phyloP scores from a whole-genome alignment of 1,284 basidiomycete genomes.

The Sporisorium exsertum region DNA sequence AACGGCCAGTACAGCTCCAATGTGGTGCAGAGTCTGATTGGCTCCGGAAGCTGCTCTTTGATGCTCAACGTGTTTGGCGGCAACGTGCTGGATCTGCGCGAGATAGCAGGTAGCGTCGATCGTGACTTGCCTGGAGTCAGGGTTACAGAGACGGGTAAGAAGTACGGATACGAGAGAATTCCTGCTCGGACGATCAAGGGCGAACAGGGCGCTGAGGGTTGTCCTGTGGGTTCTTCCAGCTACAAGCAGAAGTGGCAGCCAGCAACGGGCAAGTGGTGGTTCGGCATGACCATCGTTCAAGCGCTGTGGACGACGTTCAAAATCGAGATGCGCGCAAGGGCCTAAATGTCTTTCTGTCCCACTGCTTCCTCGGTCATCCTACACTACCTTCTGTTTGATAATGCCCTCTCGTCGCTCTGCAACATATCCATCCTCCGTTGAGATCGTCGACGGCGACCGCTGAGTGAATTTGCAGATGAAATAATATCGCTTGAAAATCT shows the following conservation, averaged over 20 bases:
- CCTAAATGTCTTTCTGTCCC: slow-evolving; percentile 7
- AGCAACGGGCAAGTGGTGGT: slow-evolving; percentile 31
- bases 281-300: slow-evolving; percentile 43
- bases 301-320: slow-evolving; percentile 45
- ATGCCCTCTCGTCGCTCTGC: neutral
- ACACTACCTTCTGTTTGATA: neutral
- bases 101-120: slow-evolving; percentile 38
- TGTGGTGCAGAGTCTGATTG: slow-evolving; percentile 37
- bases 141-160: slow-evolving; percentile 13
- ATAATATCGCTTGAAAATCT: too few relatives aligned
- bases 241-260: slow-evolving; percentile 43
- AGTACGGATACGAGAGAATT: slow-evolving; percentile 43
- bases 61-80: slow-evolving; percentile 49
- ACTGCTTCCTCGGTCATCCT: neutral
- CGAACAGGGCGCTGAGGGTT: slow-evolving; percentile 13
- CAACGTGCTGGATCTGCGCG: slow-evolving; percentile 33
- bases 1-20: slow-evolving; percentile 39
- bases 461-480: neutral
- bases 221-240: slow-evolving; percentile 4
- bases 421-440: neutral
- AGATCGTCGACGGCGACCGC: neutral
- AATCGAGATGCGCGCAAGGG: slow-evolving; percentile 41
- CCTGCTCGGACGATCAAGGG: slow-evolving; percentile 28
- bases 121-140: slow-evolving; percentile 26
- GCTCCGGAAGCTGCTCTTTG: slow-evolving; percentile 44